These are phyloP conservation scores for Sporothrix curviconia DNA, from an alignment of 2,329 filamentous ascomycete species.

Conservation along the genomic window DNA sequence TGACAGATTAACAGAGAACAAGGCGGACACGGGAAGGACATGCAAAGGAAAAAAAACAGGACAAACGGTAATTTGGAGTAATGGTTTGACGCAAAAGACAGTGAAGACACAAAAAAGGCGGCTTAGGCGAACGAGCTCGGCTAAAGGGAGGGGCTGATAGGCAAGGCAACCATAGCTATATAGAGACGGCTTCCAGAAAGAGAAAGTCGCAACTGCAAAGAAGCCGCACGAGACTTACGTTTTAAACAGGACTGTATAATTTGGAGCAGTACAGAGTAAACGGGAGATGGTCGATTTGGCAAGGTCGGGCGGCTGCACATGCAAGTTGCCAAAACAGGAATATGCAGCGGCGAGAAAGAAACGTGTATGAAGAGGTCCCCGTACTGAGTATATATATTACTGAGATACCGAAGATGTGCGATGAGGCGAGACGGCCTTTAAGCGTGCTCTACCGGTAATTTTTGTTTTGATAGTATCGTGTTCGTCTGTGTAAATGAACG, in stretches of 20 bases:
- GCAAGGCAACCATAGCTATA: neutral
- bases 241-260: too few relatives aligned
- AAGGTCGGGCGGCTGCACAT: neutral
- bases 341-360: neutral
- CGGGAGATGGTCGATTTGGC: too few relatives aligned
- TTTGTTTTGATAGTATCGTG: neutral
- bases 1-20: constrained; percentile 10
- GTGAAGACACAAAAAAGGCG: neutral
- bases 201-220: too few relatives aligned
- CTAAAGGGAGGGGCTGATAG: neutral
- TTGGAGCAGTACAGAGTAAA: too few relatives aligned
- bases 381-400: too few relatives aligned
- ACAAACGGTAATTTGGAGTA: too few relatives aligned
- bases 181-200: too few relatives aligned
- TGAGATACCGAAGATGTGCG: neutral
- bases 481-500: neutral
- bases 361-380: too few relatives aligned
- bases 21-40: neutral
- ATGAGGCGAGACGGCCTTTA: neutral
- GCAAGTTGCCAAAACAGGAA: neutral
- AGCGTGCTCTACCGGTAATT: neutral
- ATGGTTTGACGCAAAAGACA: too few relatives aligned
- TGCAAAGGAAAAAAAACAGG: neutral
- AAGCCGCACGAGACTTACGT: too few relatives aligned
- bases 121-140: neutral